phyloP scores from a whole-genome alignment of 225 moss, liverwort and hornwort species.

The Ulota crispa region DNA sequence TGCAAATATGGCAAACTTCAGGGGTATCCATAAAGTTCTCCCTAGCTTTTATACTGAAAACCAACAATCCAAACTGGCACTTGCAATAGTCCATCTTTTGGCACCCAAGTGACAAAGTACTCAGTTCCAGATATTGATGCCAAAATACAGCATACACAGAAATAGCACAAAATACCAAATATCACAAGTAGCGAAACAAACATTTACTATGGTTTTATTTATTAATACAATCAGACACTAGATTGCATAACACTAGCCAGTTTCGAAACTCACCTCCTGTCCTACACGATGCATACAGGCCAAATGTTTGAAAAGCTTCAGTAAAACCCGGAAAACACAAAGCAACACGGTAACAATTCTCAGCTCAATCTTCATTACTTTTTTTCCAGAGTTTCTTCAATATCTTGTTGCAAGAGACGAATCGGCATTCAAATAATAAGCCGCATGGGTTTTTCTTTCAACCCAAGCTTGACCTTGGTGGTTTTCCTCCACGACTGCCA shows the following conservation, averaged over 20 bases:
- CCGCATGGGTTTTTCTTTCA: constrained; percentile 35
- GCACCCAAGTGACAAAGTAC: neutral
- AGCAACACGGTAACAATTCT: neutral
- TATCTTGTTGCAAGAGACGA: neutral
- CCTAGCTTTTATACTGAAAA: too few relatives aligned
- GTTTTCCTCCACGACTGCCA: constrained; percentile 55
- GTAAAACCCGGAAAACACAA: neutral
- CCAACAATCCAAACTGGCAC: neutral
- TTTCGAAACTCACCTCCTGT: neutral
- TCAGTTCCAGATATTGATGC: neutral
- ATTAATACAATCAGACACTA: neutral
- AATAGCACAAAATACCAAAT: neutral
- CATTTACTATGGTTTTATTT: neutral
- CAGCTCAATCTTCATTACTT: neutral
- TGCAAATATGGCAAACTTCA: too few relatives aligned
- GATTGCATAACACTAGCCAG: neutral
- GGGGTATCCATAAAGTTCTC: too few relatives aligned
- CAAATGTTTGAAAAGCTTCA: neutral
- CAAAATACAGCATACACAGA: neutral
- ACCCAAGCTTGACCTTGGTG: constrained; percentile 39
- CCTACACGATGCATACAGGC: constrained; percentile 4
- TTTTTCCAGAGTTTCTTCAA: neutral
- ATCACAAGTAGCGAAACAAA: neutral
- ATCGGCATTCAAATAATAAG: constrained; percentile 29
- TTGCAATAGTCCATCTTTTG: neutral